Evolutionary conservation across 164 flowering plant species (phyloP), one percentile per base, ranked within the genome.

Genomic region (Taxillus chinensis): DNA sequence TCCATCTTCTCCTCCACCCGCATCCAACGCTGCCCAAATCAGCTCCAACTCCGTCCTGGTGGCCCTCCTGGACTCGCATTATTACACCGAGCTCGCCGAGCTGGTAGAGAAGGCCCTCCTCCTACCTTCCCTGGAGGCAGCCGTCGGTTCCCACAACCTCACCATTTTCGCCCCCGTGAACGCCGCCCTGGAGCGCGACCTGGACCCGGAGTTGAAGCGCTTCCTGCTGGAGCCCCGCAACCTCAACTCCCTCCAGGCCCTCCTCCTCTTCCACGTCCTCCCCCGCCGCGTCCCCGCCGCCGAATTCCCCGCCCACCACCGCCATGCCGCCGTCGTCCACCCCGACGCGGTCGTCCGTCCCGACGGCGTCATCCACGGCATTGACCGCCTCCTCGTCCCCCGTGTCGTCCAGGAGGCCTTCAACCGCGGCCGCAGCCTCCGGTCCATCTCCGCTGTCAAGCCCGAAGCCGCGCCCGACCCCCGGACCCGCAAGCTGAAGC

Each of bases 311-410:
- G n/a, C 10, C 45, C 64, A 64, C 15, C 64, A 53, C 38, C 60
- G 64, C 56, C 16, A 7, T 6, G 13, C 56, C 16, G 75, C 68
- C 14, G 70, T 87, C 10, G 49, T 80, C 61, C 82, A 77, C 16
- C 82, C 82, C 5, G 82, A 85, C 64, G 87, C 80, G 51, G 70
- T 87, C 7, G 68, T 72, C 50, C 79, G 89, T 1, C 89, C 86
- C n/a, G 95, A 88, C 71, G 95, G 95, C 0, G 79, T 88, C 3
- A 88, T 88, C 58, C 95, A 88, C 75, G 95, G 91, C 2, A 86
- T 86, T 58, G 83, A 84, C 38, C 72, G 82, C 17, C 72, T 86
- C 0, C 67, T 88, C 13, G 55, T 88, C 9, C 95, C 95, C 5
- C 70, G 77, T 9, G 78, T 87, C n/a, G 95, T 88, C 0, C 81